A percentile compares a stretch with the other conserved stretches of the same genome.
These are phyloP conservation scores for Crithidia expoeki DNA, from an alignment of 208 protist genomes.

Conservation along the genomic window DNA sequence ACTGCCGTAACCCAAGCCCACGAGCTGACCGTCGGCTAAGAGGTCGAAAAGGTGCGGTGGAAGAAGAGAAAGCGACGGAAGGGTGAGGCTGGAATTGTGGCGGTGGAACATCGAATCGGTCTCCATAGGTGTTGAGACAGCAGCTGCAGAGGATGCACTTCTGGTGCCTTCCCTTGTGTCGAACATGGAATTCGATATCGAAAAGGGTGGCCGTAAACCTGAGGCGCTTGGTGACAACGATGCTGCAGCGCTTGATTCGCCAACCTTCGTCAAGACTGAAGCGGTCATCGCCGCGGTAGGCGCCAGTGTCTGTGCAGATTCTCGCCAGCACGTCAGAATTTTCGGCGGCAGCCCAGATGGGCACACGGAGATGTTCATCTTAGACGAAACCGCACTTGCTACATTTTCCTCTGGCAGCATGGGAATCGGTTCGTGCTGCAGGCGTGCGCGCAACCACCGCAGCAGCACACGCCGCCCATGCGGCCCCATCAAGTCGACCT, in stretches of 20 bases:
- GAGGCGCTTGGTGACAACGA: neutral
- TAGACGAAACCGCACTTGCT: neutral
- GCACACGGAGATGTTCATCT: neutral
- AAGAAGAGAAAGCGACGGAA: conserved; percentile 27
- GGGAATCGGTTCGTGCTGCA: conserved; percentile 26
- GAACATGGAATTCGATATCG: neutral
- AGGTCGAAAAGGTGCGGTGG: conserved; percentile 55
- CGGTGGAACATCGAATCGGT: neutral
- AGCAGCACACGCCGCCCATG: conserved; percentile 23
- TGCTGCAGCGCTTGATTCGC: neutral
- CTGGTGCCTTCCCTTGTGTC: neutral
- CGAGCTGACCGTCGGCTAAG: conserved; percentile 52
- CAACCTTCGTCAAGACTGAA: no score
- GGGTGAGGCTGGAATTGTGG: neutral
- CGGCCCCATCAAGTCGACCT: conserved; percentile 31
- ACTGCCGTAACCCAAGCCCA: conserved; percentile 61
- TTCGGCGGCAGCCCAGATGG: conserved; percentile 10
- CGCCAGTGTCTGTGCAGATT: conserved; percentile 3
- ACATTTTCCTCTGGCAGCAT: neutral
- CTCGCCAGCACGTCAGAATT: conserved; percentile 10
- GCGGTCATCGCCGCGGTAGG: no score
- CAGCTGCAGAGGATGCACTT: neutral
- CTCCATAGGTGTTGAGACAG: neutral
- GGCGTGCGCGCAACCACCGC: conserved; percentile 32
- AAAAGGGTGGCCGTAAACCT: neutral